Base-by-base conservation (phyloP, 164 flowering plant genomes). In the Magnolia sinica region DNA sequence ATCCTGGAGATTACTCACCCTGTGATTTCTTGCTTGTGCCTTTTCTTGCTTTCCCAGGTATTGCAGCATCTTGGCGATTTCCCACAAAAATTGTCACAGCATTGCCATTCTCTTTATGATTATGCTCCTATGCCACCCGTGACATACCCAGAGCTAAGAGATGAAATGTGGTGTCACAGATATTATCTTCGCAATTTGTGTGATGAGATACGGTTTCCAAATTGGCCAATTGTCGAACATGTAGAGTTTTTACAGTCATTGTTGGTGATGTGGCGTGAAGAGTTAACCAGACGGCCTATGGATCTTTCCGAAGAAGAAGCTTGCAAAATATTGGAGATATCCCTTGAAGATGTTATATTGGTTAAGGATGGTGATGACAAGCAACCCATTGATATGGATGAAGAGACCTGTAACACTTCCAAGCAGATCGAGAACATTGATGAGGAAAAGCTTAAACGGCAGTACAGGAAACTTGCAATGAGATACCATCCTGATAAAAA, bases 101-200 rank as follows among this genome's bases (percentile, higher is more conserved):
- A 96, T 82, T 96, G 98, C 74, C 99, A 94, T 83, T 88, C 90
- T 77, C 82, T 94, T 63, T 96, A 96, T 85, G 99, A 96, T 20
- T 96, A 96, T 88, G 99, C 98, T 83, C 99, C 98, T 73, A 96
- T 96, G 95, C 99, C 99, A 82, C 99, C 99, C 50, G 99, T 96
- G 70, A 96, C 99, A 45, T 96, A 96, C 84, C 98, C 98, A 24
- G 99, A 96, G 84, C 82, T 96, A 74, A 85, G 88, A 78, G 99
- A 96, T 89, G 99, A 96, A 87, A 96, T 96, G 99, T 96, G 99
- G 99, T 96, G 99, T 81, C 99, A 96, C 82, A 94, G 99, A 20
- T 96, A 96, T 85, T 96, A 96, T 83, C 98, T 96, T 8, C 80
- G 97, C 24, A 96, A 96, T 84, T 83, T 96, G 68, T 96, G 99